phyloP scores from a whole-genome alignment of 495 filamentous ascomycete genomes.

The Penicillium desertorum region DNA sequence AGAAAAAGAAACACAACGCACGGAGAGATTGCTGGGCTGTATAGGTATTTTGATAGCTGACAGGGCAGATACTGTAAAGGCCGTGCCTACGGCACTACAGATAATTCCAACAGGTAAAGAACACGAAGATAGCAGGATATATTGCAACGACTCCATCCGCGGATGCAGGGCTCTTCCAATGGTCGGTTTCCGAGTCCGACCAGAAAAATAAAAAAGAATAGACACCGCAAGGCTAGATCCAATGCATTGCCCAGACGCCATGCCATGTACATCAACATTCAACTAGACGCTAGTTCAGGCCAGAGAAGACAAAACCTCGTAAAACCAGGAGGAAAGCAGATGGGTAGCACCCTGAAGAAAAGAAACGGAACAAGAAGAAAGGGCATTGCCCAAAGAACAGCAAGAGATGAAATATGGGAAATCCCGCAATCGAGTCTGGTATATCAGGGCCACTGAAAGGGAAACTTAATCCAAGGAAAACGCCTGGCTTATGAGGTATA shows the following conservation, averaged over 20 bases:
- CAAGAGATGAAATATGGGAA: conserved; percentile 13
- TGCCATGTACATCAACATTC: conserved; percentile 4
- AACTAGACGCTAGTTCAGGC: conserved; percentile 4
- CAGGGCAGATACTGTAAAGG: background rate
- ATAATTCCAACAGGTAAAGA: conserved; percentile 8
- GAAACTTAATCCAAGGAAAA: conserved; percentile 25
- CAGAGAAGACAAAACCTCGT: conserved; percentile 4
- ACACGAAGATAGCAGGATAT: conserved; percentile 21
- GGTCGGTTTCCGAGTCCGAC: conserved; percentile 14
- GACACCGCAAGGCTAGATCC: conserved; percentile 18
- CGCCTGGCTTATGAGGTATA: conserved; percentile 15
- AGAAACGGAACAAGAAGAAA: conserved; percentile 10
- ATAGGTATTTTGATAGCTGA: background rate
- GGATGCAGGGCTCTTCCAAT: conserved; percentile 2
- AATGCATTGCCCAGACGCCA: conserved; percentile 34
- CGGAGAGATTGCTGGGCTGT: too few relatives aligned
- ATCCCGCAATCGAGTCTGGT: conserved; percentile 37
- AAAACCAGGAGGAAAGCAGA: conserved; percentile 5
- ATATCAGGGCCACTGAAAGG: conserved; percentile 43
- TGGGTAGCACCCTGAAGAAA: conserved; percentile 15
- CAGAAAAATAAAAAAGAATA: conserved; percentile 16
- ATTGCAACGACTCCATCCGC: conserved; percentile 20
- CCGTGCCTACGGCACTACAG: conserved; percentile 3
- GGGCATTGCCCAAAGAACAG: conserved; percentile 6
- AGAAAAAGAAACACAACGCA: background rate